Evolutionary conservation across 2,329 filamentous ascomycete species (phyloP), one percentile per base, ranked within the genome.

Genomic region (Trichoderma brevicompactum): DNA sequence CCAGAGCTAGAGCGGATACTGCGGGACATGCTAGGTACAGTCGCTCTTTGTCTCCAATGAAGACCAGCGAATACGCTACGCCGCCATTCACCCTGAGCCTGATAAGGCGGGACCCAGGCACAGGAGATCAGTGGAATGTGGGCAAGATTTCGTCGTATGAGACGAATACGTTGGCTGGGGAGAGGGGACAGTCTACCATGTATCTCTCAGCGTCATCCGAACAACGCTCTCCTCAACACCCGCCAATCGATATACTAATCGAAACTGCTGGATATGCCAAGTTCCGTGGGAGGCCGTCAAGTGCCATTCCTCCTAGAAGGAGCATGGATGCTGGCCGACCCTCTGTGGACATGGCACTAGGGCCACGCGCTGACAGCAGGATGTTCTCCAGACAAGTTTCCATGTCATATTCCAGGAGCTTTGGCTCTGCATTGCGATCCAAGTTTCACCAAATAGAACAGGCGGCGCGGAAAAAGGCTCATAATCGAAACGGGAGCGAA

Each of bases 41-140:
- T 34, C 72, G 75, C n/a, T 78, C 79, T 0, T 74, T 76, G 0
- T 81, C 79, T 1, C 80, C 79, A 2, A 72, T 68, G 28, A 79
- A 78, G 60, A 72, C 69, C 53, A 74, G 69, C 41, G 70, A 70
- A 2, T 70, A 71, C 7, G 10, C 54, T 12, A 64, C 66, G 23
- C 70, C 74, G 0, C 80, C 83, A 0, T 87, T 86, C 68, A 82
- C 80, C 2, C 77, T 88, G 13, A 89, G 87, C 0, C 76, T 94
- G 13, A 92, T 93, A 70, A 87, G 91, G n/a, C 85, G 90, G 68
- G 89, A 93, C 73, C 89, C 89, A 1, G 81, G 83, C 23, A 86
- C 88, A 8, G 87, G 87, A 7, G 82, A 82, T 63, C 91, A 93
- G 74, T 92, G 90, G 89, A 93, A 93, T 72, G 83, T 93, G 12